Base-by-base conservation (phyloP, 768 basidiomycete genomes). In the Fistulinella prunicolor region DNA sequence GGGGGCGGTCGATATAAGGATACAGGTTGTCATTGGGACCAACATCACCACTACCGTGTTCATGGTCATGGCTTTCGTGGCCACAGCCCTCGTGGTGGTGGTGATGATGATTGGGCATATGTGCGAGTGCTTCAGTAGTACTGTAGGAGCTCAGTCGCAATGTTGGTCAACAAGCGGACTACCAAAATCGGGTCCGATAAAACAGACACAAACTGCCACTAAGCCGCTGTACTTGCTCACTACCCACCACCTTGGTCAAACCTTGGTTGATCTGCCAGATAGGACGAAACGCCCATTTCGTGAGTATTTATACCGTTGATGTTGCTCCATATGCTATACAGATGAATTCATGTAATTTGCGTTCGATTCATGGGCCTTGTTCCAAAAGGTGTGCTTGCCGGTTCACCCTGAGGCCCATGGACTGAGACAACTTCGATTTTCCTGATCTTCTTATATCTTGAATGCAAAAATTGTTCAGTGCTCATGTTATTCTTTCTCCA, bases 281-380 rank as follows among this genome's bases (percentile, higher is more conserved):
- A 28, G 29, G 12, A 22, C 16, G 4, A n/a, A 13, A 13, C n/a
- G 26, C n/a, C 14, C 40, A 23, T 34, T 26, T 41, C 9, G 55
- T 63, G 55, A 57, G 63, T 61, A 22, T 38, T 8, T 22, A 28
- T 14, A 6, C 34, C 5, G 17, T 42, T 30, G 13, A 19, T 21
- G 19, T 32, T 56, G 21, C 22, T 9, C 41, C 49, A 49, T 37
- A 26, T 49, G 58, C 68, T 1, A 13, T 23, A 8, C 20, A 53
- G 4, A 78, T 71, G 75, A 87, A 69, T 67, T 72, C 56, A 74
- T 71, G 87, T 89, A 89, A 89, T 89, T 89, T 89, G 87, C 87
- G 87, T 89, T 89, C 85, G 87, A 89, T 70, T 64, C 73, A 64
- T 68, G 66, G 63, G 64, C 72, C 74, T 72, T 73, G 76, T 58